Base-by-base conservation (phyloP, 1,284 basidiomycete genomes). In the Trametes sp. region DNA sequence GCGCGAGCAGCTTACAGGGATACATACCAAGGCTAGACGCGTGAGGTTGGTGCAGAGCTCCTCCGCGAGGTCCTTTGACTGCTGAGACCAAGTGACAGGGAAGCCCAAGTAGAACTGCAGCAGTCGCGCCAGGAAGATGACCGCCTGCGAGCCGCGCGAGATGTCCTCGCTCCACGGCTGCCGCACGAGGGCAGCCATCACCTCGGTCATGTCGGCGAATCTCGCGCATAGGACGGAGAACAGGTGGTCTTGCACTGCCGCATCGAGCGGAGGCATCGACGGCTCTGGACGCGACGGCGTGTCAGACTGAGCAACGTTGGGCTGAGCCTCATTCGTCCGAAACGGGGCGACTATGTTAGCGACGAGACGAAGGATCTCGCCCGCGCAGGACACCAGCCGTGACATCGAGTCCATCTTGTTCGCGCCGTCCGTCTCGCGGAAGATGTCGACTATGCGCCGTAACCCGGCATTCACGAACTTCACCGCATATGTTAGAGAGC, bases 401-500 rank as follows among this genome's bases (percentile, higher is more conserved):
- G 76, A 71, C 24, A 77, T 76, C 0, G 72, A 69, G 11, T 72
- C 68, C 2, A 67, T 48, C 9, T 70, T 66, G n/a, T 73, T 65
- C 24, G 70, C 69, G 1, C 79, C 69, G 33, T 64, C 62, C 16
- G 46, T 51, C 49, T 80, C 79, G 26, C 76, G 75, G 9, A 92
- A 78, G 14, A 87, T 80, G 28, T 86, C 84, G 0, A 83, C 81
- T 14, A 93, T 85, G 60, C 87, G 86, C 63, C 82, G 82, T 31
- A 93, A 77, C 0, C 92, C 91, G 46, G 87, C 89, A 64, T 90
- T 90, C 57, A 93, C 82, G 71, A 94, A 91, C 90, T 93, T 24
- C 2, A 10, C 53, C 8, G 54, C 35, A 23, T 19, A n/a, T 13
- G 23, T 42, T 0, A 50, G 13, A 14, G 14, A 29, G 31, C 13